Percentiles rank a stretch among this genome's conserved stretches.
phyloP scores from a whole-genome alignment of 2,329 filamentous ascomycete species.

The Pestalotiopsis sp. region DNA sequence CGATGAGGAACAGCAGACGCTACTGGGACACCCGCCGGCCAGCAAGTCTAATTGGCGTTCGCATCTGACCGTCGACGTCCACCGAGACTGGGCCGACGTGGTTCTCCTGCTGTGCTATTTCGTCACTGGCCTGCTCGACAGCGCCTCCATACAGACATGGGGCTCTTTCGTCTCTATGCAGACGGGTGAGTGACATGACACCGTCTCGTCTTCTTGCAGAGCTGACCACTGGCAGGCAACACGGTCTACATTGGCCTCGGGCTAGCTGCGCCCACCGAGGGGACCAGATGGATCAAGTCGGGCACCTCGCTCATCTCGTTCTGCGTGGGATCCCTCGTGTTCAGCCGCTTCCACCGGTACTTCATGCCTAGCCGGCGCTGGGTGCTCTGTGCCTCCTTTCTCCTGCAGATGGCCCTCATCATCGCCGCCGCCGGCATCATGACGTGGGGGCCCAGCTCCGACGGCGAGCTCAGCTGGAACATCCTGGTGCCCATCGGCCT shows the following conservation, averaged over 20 bases:
- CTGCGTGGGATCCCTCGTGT: conserved; percentile 72
- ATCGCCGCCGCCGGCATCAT: conserved; percentile 56
- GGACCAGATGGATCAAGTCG: conserved; percentile 71
- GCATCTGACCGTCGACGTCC: conserved; percentile 50
- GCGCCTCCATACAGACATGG: conserved; percentile 76
- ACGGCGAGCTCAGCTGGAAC: conserved; percentile 51
- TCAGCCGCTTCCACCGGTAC: conserved; percentile 68
- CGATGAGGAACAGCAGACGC: conserved; percentile 37
- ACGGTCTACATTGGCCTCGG: conserved; percentile 80
- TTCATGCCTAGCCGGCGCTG: conserved; percentile 65
- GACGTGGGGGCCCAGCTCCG: conserved; percentile 44
- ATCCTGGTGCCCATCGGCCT: conserved; percentile 69
- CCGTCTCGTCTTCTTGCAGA: neutral
- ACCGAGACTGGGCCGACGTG: conserved; percentile 66
- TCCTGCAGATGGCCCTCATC: conserved; percentile 53
- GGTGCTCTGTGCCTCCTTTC: conserved; percentile 65
- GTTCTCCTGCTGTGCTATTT: conserved; percentile 74
- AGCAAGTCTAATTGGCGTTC: conserved; percentile 31
- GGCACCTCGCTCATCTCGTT: conserved; percentile 71
- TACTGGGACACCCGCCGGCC: conserved; percentile 24
- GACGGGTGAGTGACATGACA: conserved; percentile 55
- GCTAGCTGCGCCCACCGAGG: conserved; percentile 58
- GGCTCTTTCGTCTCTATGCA: conserved; percentile 85
- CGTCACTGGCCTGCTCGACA: conserved; percentile 78
- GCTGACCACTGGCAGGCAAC: conserved; percentile 54